phyloP scores from a whole-genome alignment of 345 rosid genomes.

The Hibiscus mutabilis region DNA sequence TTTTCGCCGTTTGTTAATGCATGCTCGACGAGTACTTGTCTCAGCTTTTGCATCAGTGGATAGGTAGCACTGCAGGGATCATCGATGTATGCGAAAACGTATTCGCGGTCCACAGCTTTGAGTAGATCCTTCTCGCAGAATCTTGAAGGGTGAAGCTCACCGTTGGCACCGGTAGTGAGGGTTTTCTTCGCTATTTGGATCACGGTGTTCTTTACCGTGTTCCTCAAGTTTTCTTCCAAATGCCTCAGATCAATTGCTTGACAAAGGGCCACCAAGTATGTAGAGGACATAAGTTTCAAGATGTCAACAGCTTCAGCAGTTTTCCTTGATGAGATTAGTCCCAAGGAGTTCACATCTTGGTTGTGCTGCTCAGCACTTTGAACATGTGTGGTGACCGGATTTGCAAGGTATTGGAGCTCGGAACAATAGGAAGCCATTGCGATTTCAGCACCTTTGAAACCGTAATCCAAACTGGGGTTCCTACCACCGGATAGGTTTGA shows the following conservation, averaged over 20 bases:
- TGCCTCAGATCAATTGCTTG: conserved; percentile 63
- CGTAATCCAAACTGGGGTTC: not conserved
- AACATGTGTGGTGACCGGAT: conserved; percentile 51
- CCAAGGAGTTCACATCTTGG: conserved; percentile 53
- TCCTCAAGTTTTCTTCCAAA: conserved; percentile 51
- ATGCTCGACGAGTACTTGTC: not conserved
- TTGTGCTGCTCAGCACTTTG: conserved; percentile 58
- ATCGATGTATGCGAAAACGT: not conserved
- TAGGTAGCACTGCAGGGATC: not conserved
- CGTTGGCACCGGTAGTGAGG: conserved; percentile 45
- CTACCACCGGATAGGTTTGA: not conserved
- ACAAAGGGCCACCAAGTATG: conserved; percentile 51
- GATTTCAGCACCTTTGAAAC: not conserved
- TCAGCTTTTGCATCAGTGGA: not conserved
- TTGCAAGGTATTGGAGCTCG: conserved; percentile 16
- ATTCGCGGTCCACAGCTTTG: conserved; percentile 40
- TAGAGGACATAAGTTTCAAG: conserved; percentile 47
- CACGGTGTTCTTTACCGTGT: conserved; percentile 35
- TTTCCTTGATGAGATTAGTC: conserved; percentile 52
- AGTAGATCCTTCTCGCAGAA: conserved; percentile 63
- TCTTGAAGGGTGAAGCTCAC: conserved; percentile 69
- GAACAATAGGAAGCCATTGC: not conserved
- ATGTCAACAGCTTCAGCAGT: conserved; percentile 50
- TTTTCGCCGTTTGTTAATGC: not conserved
- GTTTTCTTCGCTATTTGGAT: conserved; percentile 43